Percentiles rank a stretch among this genome's conserved stretches.
These are phyloP conservation scores for Magnaporthiopsis poae DNA, from an alignment of 2,329 filamentous ascomycete genomes.

Conservation along the genomic window DNA sequence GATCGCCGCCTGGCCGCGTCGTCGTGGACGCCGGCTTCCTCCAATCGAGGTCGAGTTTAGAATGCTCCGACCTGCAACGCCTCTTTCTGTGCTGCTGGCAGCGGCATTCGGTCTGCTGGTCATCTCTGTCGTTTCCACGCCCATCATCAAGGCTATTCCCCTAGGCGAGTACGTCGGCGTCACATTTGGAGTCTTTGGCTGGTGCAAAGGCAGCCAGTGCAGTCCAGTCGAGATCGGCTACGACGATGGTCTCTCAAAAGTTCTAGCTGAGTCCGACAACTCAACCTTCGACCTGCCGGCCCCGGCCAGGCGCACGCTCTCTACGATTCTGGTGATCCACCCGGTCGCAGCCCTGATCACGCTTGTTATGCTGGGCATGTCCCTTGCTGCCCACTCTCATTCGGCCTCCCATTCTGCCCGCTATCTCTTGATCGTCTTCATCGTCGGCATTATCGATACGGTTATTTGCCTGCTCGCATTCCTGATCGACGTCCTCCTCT, in stretches of 20 bases:
- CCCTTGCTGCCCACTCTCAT: slow-evolving; percentile 75
- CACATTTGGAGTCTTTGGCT: slow-evolving; percentile 88
- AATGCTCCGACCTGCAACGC: slow-evolving; percentile 76
- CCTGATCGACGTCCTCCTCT: slow-evolving; percentile 84
- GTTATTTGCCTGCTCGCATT: slow-evolving; percentile 78
- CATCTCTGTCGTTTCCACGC: slow-evolving; percentile 81
- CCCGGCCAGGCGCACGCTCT: slow-evolving; percentile 54
- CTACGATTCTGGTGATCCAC: slow-evolving; percentile 82
- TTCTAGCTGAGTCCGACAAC: slow-evolving; percentile 17
- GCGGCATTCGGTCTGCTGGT: slow-evolving; percentile 76
- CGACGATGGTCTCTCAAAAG: slow-evolving; percentile 41
- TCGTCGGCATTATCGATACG: slow-evolving; percentile 76
- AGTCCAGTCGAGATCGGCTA: slow-evolving; percentile 74
- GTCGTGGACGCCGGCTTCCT: slow-evolving; percentile 3
- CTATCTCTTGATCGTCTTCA: slow-evolving; percentile 75
- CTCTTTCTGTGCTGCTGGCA: slow-evolving; percentile 75
- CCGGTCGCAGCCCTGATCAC: slow-evolving; percentile 81
- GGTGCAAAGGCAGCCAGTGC: slow-evolving; percentile 59
- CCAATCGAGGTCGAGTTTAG: no score
- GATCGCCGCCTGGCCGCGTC: background rate
- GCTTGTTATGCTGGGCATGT: slow-evolving; percentile 72
- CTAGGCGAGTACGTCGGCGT: slow-evolving; percentile 67
- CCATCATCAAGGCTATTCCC: slow-evolving; percentile 75
- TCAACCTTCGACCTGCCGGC: slow-evolving; percentile 47
- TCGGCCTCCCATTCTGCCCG: slow-evolving; percentile 78